Percentiles rank a stretch among this genome's conserved stretches.
phyloP scores from a whole-genome alignment of 345 rosid genomes.

The Eucalyptus grandis region DNA sequence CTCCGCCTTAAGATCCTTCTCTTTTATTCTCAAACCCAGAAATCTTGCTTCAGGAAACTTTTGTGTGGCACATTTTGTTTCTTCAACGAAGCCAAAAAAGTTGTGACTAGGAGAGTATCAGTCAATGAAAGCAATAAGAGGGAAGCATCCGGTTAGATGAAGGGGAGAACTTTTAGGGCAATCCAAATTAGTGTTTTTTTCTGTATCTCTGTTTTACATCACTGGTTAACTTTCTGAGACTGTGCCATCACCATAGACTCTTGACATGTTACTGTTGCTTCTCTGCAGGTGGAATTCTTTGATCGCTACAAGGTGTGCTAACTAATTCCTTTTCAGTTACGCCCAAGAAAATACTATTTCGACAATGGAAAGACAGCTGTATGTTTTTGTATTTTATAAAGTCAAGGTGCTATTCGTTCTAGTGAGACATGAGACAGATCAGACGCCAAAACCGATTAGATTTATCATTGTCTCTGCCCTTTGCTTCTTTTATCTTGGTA shows the following conservation, averaged over 20 bases:
- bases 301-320: conserved; percentile 73
- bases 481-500: not conserved
- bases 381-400: not conserved
- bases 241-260: not conserved
- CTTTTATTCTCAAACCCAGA: not conserved
- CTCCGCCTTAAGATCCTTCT: not conserved
- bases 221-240: not conserved
- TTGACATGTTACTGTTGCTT: not conserved
- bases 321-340: not conserved
- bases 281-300: conserved; percentile 72
- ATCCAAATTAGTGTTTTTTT: not conserved
- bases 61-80: not conserved
- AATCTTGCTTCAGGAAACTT: not conserved
- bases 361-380: not conserved
- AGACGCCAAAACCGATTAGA: not conserved
- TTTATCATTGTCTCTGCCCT: not conserved
- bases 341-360: not conserved
- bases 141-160: not conserved
- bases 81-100: not conserved
- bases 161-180: not conserved
- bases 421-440: not conserved
- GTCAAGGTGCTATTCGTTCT: not conserved
- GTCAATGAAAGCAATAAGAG: not conserved
- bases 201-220: not conserved
- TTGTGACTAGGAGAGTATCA: not conserved